Percentiles rank a stretch among this genome's conserved stretches.
phyloP scores from a whole-genome alignment of 2,329 filamentous ascomycete genomes.

The Ilyonectria mors-panacis region DNA sequence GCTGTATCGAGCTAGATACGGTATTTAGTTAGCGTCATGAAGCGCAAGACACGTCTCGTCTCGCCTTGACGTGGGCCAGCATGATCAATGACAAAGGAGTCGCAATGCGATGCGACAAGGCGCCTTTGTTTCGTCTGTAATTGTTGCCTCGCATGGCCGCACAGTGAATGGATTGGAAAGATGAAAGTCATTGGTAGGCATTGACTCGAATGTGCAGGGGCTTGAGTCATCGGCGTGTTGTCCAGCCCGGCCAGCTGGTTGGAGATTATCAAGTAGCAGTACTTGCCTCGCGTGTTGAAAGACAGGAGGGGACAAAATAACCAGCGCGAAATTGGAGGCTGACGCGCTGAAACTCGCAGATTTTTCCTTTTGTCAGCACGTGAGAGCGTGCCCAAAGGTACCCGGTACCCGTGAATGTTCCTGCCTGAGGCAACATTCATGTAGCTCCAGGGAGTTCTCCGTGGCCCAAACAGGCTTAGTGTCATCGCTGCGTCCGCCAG shows the following conservation, averaged over 20 bases:
- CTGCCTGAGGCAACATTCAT: slow-evolving; percentile 45
- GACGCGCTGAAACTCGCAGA: not conserved
- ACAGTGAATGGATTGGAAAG: slow-evolving; percentile 14
- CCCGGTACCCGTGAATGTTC: slow-evolving; percentile 19
- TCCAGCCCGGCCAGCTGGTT: slow-evolving; percentile 34
- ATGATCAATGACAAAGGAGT: slow-evolving; percentile 23
- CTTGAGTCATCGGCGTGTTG: slow-evolving; percentile 46
- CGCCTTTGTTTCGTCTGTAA: slow-evolving; percentile 29
- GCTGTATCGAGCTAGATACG: slow-evolving; percentile 31
- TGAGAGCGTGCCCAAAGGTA: slow-evolving; percentile 37
- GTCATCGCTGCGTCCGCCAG: slow-evolving; percentile 49
- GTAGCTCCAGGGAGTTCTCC: slow-evolving; percentile 31
- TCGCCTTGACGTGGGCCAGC: slow-evolving; percentile 25
- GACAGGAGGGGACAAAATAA: slow-evolving; percentile 26
- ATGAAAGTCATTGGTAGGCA: slow-evolving; percentile 38
- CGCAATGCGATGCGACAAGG: slow-evolving; percentile 25
- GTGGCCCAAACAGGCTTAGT: slow-evolving; percentile 41
- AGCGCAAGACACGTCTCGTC: slow-evolving; percentile 1
- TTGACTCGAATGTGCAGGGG: slow-evolving; percentile 23
- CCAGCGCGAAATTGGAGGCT: slow-evolving; percentile 11
- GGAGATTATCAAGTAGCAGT: slow-evolving; percentile 34
- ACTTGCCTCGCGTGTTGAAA: slow-evolving; percentile 28
- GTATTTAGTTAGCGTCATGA: slow-evolving; percentile 16
- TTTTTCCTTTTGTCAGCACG: slow-evolving; percentile 43
- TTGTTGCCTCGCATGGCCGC: slow-evolving; percentile 22